Evolutionary conservation across 2,329 filamentous ascomycete genomes (phyloP).

Genomic region (Aspergillus sojae): DNA sequence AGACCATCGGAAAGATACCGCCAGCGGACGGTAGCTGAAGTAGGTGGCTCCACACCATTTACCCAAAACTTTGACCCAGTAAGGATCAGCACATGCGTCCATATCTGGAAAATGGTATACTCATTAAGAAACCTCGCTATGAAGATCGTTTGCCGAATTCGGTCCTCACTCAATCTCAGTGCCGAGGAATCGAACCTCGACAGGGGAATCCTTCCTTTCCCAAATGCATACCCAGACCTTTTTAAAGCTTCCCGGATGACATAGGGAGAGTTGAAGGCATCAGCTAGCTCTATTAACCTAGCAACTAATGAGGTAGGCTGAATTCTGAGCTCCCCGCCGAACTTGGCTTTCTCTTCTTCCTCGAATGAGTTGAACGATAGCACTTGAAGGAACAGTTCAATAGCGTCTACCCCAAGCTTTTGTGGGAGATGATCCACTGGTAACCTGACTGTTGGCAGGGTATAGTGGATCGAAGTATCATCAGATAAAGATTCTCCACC

Average conservation of each 20-base stretch:
- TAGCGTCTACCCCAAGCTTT: conserved; percentile 33
- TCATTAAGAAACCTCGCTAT: conserved; percentile 39
- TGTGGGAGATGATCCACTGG: conserved; percentile 28
- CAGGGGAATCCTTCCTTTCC: conserved; percentile 30
- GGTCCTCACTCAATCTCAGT: conserved; percentile 40
- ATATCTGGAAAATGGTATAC: conserved; percentile 27
- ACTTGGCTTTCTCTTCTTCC: conserved; percentile 20
- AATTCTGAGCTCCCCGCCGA: conserved; percentile 30
- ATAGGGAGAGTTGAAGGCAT: conserved; percentile 37
- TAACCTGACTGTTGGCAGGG: conserved; percentile 33
- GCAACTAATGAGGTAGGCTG: conserved; percentile 36
- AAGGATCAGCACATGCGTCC: conserved; percentile 40
- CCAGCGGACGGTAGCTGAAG: conserved; percentile 33
- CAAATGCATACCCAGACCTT: conserved; percentile 32
- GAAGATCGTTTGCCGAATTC: conserved; percentile 42
- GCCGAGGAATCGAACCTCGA: conserved; percentile 28
- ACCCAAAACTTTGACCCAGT: conserved; percentile 41
- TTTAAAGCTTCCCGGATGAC: conserved; percentile 27
- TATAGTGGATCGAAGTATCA: conserved; percentile 3
- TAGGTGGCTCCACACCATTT: conserved; percentile 30
- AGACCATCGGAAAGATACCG: conserved; percentile 39
- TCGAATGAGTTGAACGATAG: conserved; percentile 31
- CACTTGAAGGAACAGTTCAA: conserved; percentile 38
- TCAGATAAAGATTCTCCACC: neutral
- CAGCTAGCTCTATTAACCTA: conserved; percentile 35